phyloP scores from a whole-genome alignment of 1,284 basidiomycete genomes.

The Rugosomyces carneus region DNA sequence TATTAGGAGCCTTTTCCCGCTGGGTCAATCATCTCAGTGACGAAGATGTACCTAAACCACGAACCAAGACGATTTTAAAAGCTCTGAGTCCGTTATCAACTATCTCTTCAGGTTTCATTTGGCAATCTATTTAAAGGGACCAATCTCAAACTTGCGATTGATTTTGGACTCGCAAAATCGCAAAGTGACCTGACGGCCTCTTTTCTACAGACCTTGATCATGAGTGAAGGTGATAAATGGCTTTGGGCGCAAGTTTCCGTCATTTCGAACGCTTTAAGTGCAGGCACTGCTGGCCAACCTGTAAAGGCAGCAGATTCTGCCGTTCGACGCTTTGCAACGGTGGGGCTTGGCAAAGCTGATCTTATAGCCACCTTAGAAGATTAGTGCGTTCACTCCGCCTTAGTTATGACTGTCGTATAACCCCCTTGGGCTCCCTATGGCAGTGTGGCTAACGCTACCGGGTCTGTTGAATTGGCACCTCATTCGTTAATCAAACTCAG shows the following conservation, averaged over 20 bases:
- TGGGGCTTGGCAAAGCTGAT: constrained; percentile 68
- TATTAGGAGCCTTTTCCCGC: constrained; percentile 75
- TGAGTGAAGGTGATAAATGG: constrained; percentile 85
- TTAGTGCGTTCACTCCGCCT: constrained; percentile 47
- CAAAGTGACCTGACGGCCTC: constrained; percentile 77
- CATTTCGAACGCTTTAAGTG: constrained; percentile 54
- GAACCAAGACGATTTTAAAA: constrained; percentile 61
- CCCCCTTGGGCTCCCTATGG: background rate
- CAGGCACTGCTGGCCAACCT: constrained; percentile 59
- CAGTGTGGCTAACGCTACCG: constrained; percentile 76
- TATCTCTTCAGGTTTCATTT: background rate
- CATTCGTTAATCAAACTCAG: background rate
- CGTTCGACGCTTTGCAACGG: constrained; percentile 72
- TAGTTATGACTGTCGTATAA: constrained; percentile 1
- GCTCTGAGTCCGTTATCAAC: constrained; percentile 51
- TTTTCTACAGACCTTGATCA: constrained; percentile 77
- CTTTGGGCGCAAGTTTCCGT: constrained; percentile 53
- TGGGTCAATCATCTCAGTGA: constrained; percentile 77
- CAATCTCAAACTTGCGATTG: constrained; percentile 78
- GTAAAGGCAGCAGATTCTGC: constrained; percentile 59
- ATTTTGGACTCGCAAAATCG: constrained; percentile 68
- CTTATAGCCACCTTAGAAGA: constrained; percentile 75
- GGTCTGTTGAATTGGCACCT: constrained; percentile 25
- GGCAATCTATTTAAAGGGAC: constrained; percentile 34
- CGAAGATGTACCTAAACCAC: constrained; percentile 55